Percentiles rank a stretch among this genome's conserved stretches.
phyloP scores from a whole-genome alignment of 1,284 basidiomycete genomes.

The Trichosporon inkin region DNA sequence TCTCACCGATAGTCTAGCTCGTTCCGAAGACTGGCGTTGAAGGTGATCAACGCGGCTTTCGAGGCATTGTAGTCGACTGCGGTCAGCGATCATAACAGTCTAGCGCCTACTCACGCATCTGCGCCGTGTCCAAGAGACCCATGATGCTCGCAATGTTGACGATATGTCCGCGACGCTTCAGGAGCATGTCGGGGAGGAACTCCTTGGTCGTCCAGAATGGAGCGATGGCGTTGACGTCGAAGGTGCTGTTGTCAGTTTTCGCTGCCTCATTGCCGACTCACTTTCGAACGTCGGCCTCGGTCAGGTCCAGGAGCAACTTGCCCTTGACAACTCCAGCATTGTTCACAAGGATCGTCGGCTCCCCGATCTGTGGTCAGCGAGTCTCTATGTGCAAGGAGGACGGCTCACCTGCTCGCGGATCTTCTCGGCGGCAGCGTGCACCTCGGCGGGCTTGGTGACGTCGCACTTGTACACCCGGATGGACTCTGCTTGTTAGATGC shows the following conservation, averaged over 20 bases:
- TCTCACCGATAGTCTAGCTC: slow-evolving; percentile 70
- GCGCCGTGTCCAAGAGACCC: slow-evolving; percentile 68
- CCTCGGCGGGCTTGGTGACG: slow-evolving; percentile 78
- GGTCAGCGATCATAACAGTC: too few relatives aligned
- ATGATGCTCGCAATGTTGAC: slow-evolving; percentile 79
- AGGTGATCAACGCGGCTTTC: slow-evolving; percentile 71
- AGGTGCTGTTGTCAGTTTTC: slow-evolving; percentile 60
- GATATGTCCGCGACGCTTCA: slow-evolving; percentile 72
- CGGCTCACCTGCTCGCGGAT: slow-evolving; percentile 66
- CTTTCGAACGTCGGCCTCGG: slow-evolving; percentile 72
- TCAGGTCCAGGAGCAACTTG: slow-evolving; percentile 74
- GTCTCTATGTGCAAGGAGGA: not conserved
- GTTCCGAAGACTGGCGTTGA: slow-evolving; percentile 74
- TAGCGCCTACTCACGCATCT: slow-evolving; percentile 78
- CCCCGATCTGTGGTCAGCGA: slow-evolving; percentile 61
- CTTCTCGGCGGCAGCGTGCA: slow-evolving; percentile 64
- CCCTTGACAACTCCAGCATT: slow-evolving; percentile 95
- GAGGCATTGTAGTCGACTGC: slow-evolving; percentile 81
- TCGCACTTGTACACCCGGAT: slow-evolving; percentile 74
- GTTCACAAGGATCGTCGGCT: slow-evolving; percentile 86
- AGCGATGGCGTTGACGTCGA: slow-evolving; percentile 79
- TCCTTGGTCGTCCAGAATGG: slow-evolving; percentile 89
- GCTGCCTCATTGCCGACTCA: slow-evolving; percentile 48
- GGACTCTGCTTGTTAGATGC: slow-evolving; percentile 52
- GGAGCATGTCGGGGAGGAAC: slow-evolving; percentile 87